Conservation (phyloP, 306 rosid genomes). For the Quercus suber region DNA sequence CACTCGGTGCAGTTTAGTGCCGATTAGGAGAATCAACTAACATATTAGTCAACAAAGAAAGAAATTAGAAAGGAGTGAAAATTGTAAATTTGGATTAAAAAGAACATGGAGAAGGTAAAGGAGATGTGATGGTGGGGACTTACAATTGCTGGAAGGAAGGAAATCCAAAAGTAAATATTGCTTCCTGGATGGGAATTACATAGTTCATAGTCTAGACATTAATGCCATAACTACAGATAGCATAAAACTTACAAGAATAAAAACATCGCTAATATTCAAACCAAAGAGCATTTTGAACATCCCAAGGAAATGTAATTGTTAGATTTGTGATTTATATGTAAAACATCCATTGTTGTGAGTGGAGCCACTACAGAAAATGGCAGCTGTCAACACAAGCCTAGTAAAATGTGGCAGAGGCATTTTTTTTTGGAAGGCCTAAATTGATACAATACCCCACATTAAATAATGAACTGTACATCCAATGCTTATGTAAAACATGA, state of each 20-base stretch:
- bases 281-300: background rate
- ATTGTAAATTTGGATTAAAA: slow-evolving; percentile 9
- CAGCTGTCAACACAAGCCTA: background rate
- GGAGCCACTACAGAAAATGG: background rate
- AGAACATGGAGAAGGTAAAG: background rate
- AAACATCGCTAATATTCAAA: background rate
- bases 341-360: background rate
- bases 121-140: slow-evolving; percentile 28
- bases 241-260: background rate
- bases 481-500: background rate
- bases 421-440: background rate
- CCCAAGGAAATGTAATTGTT: background rate
- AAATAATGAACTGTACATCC: background rate
- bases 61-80: background rate
- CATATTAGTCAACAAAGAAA: too few species aligned
- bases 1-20: slow-evolving; percentile 82
- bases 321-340: background rate
- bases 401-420: background rate
- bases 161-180: slow-evolving; percentile 88
- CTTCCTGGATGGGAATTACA: slow-evolving; percentile 58
- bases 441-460: background rate
- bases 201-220: slow-evolving; percentile 15
- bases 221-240: slow-evolving; percentile 8
- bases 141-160: slow-evolving; percentile 87
- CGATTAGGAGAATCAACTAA: slow-evolving; percentile 68